Conservation (phyloP, 1,284 basidiomycete genomes). For the Trichosporon asahii region DNA sequence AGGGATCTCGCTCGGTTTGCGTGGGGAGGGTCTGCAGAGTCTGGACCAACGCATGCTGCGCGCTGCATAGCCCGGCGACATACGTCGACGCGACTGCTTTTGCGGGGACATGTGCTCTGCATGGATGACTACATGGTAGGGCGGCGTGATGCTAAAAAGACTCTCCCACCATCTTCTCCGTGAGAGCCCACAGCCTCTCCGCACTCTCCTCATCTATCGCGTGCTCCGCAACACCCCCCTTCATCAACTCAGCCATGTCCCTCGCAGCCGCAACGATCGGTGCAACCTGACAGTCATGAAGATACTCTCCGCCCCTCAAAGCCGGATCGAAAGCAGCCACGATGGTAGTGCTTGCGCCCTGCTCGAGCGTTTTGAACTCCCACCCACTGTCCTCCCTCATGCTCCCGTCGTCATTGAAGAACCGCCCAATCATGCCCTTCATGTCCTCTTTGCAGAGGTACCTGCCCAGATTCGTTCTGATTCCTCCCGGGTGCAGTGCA, state of each 20-base stretch:
- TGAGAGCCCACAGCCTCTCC: slow-evolving; percentile 9
- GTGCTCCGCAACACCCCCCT: neutral
- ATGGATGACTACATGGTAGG: neutral
- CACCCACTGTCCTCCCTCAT: neutral
- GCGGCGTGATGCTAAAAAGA: neutral
- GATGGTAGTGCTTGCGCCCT: slow-evolving; percentile 19
- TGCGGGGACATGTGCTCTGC: neutral
- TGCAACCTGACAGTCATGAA: slow-evolving; percentile 14
- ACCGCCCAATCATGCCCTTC: neutral
- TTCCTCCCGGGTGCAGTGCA: slow-evolving; percentile 16
- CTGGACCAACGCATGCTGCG: neutral
- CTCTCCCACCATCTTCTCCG: slow-evolving; percentile 8
- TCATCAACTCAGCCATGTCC: neutral
- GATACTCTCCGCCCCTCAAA: slow-evolving; percentile 15
- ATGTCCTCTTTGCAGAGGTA: slow-evolving; percentile 13
- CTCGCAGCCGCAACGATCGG: neutral
- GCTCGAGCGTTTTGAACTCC: neutral
- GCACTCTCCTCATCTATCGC: slow-evolving; percentile 8
- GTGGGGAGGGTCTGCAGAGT: neutral
- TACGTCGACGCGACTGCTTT: neutral
- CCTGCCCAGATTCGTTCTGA: slow-evolving; percentile 16
- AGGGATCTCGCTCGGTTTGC: neutral
- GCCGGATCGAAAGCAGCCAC: slow-evolving; percentile 18
- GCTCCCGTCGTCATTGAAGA: slow-evolving; percentile 14
- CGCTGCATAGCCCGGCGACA: neutral